Evolutionary conservation across 495 filamentous ascomycete species (phyloP), one percentile per base, ranked within the genome.

Genomic region (Xylaria sp.): DNA sequence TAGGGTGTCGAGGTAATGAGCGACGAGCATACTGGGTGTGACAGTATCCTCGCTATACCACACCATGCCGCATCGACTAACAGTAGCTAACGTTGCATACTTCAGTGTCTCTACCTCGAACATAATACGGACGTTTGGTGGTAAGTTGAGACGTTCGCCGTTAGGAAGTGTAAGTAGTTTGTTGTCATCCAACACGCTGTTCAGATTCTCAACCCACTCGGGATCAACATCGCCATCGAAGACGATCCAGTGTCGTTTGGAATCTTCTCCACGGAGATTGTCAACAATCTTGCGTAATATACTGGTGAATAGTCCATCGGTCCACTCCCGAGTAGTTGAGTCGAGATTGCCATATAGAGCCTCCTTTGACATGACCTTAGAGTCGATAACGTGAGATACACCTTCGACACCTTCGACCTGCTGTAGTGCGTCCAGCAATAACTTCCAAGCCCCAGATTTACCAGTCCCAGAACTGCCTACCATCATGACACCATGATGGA

Each of bases 401-500:
- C 97, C 95, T 82, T 99, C 96, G 35, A 96, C 87, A 24, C 90
- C 90, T 79, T 99, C 95, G 35, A 96, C 90, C 61, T 91, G 89
- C 77, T 98, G 95, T 72, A 99, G 84, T 12, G 96, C 97, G 76
- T 95, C 92, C 14, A 99, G 87, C n/a, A 99, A 87, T 21, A 97
- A 90, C 77, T 93, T 93, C 96, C 97, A 99, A 24, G 95, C 91
- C 6, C 91, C 89, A 65, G 96, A 97, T 82, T 99, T 99, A 72
- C 96, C 96, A 43, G 95, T 90, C 14, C 96, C 96, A 5, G 96
- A 98, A 75, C 91, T 92, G 53, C 96, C 96, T 7, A 99, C 96
- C 96, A 98, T 98, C 97, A 99, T 99, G 21, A 99, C 97, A 89
- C 96, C 96, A 74, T 99, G 96, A 75, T 99, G 96, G 53, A 98